Evolutionary conservation across 2,329 filamentous ascomycete species (phyloP).

Genomic region (Tolypocladium tropicale): DNA sequence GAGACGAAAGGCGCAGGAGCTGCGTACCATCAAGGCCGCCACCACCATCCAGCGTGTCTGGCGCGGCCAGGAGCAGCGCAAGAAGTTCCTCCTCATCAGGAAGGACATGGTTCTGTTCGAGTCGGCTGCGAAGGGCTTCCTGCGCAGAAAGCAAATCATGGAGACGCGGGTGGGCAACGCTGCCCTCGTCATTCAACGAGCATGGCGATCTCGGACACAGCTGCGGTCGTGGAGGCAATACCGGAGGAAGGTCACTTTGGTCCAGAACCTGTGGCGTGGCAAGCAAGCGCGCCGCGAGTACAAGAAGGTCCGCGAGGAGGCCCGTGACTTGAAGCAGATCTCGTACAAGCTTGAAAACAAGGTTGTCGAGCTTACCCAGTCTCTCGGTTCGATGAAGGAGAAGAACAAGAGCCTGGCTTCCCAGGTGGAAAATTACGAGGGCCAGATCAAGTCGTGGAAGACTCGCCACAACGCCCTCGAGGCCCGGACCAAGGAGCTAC

Average conservation of each 20-base stretch:
- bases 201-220: constrained; percentile 74
- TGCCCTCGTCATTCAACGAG: constrained; percentile 79
- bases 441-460: constrained; percentile 93
- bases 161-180: constrained; percentile 91
- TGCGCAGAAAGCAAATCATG: constrained; percentile 84
- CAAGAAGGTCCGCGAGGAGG: constrained; percentile 87
- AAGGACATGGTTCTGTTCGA: constrained; percentile 82
- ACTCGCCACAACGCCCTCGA: constrained; percentile 85
- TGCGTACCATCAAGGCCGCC: constrained; percentile 74
- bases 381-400: constrained; percentile 79
- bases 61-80: constrained; percentile 85
- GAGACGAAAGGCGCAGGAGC: constrained; percentile 66
- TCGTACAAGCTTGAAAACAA: constrained; percentile 99
- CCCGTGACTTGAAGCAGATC: constrained; percentile 96
- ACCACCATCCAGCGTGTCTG: constrained; percentile 93
- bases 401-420: constrained; percentile 85
- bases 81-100: constrained; percentile 66
- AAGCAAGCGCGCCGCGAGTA: constrained; percentile 71
- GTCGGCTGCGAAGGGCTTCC: constrained; percentile 82
- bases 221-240: constrained; percentile 78
- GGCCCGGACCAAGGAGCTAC: constrained; percentile 81
- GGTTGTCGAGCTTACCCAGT: constrained; percentile 95
- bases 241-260: constrained; percentile 76
- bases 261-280: constrained; percentile 91
- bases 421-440: constrained; percentile 93